Conservation (phyloP, 2,329 filamentous ascomycete species). For the Gaeumannomyces tritici region DNA sequence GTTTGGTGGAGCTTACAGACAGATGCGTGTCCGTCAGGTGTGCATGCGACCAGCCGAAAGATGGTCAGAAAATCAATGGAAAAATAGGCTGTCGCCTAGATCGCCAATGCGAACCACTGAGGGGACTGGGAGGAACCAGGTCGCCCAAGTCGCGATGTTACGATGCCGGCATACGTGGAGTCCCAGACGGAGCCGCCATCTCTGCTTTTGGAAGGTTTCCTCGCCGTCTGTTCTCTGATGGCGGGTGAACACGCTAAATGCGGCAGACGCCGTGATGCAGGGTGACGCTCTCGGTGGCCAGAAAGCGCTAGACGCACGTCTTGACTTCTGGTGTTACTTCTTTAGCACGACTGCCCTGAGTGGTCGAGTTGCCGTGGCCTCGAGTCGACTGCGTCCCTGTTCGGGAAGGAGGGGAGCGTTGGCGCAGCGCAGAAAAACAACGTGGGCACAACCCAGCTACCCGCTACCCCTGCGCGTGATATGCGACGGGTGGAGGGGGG, state of each 20-base stretch:
- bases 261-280: not conserved
- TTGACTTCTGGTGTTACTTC: not conserved
- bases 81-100: not conserved
- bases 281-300: no score
- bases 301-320: not conserved
- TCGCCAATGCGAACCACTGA: not conserved
- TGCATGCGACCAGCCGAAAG: not conserved
- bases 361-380: not conserved
- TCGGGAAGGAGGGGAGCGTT: not conserved
- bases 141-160: not conserved
- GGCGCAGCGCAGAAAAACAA: no score
- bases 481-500: no score
- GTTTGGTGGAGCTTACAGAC: not conserved
- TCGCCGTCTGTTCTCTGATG: not conserved
- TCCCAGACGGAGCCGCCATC: not conserved
- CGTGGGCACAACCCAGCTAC: no score
- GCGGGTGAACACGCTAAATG: not conserved
- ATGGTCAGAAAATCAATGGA: not conserved
- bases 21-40: not conserved
- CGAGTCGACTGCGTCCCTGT: not conserved
- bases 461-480: no score
- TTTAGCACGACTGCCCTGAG: not conserved
- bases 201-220: not conserved
- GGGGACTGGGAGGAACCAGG: not conserved
- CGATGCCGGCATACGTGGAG: not conserved